Evolutionary conservation across 2,329 filamentous ascomycete species (phyloP).

Genomic region (Exophiala xenobiotica): DNA sequence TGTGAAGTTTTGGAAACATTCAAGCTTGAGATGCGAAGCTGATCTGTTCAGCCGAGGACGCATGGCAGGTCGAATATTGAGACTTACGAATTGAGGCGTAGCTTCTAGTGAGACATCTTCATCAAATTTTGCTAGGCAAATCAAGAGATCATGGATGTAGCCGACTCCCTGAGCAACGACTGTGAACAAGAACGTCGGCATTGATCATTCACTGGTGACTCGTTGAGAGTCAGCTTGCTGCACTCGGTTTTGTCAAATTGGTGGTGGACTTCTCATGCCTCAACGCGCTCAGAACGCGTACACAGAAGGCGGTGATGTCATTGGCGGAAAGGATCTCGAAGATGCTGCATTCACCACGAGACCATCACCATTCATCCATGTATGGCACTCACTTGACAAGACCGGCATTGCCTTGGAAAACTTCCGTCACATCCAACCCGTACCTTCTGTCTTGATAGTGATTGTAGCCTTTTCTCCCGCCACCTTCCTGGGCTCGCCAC

Average conservation of each 20-base stretch:
- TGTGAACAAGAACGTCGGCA: constrained; percentile 50
- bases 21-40: constrained; percentile 62
- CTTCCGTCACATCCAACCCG: background rate
- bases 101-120: constrained; percentile 64
- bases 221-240: too few relatives aligned
- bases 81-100: constrained; percentile 54
- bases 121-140: constrained; percentile 63
- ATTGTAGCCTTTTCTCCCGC: too few relatives aligned
- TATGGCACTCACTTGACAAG: too few relatives aligned
- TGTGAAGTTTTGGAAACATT: constrained; percentile 65
- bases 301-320: constrained; percentile 13
- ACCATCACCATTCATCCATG: too few relatives aligned
- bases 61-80: background rate
- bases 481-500: too few relatives aligned
- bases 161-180: constrained; percentile 56
- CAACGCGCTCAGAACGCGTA: constrained; percentile 8
- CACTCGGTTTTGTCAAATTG: too few relatives aligned
- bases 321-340: constrained; percentile 2
- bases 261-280: too few relatives aligned
- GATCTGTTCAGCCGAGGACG: constrained; percentile 9
- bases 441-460: too few relatives aligned
- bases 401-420: background rate
- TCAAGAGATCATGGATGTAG: constrained; percentile 58
- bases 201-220: constrained; percentile 14
- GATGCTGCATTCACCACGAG: background rate